These are phyloP conservation scores for Aspergillus fumigatiaffinis DNA, from an alignment of 2,329 filamentous ascomycete genomes.

Conservation along the genomic window DNA sequence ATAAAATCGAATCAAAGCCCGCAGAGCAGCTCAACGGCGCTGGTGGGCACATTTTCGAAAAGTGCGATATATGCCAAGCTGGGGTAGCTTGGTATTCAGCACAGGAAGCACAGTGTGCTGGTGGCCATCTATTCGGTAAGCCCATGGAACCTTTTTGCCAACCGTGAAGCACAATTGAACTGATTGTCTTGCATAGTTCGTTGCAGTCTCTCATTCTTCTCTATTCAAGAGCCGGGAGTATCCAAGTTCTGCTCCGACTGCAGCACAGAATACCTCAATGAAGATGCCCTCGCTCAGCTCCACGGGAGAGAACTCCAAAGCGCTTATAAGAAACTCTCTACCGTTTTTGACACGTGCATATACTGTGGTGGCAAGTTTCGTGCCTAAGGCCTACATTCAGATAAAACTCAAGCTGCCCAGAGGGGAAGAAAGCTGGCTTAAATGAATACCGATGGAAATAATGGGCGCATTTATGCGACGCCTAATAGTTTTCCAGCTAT, in stretches of 20 bases:
- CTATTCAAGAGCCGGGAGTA: slow-evolving; percentile 52
- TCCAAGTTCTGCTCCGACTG: slow-evolving; percentile 55
- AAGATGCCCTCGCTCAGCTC: slow-evolving; percentile 31
- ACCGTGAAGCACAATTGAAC: background rate
- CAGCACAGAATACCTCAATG: slow-evolving; percentile 45
- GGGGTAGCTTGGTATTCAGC: slow-evolving; percentile 47
- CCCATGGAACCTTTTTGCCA: slow-evolving; percentile 6
- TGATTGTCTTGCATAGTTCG: slow-evolving; percentile 37
- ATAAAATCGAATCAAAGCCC: slow-evolving; percentile 22
- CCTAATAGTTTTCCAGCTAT: slow-evolving; percentile 72
- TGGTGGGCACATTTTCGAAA: slow-evolving; percentile 37
- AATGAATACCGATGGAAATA: background rate
- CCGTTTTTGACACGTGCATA: slow-evolving; percentile 34
- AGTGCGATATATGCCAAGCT: slow-evolving; percentile 51
- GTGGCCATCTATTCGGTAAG: slow-evolving; percentile 51
- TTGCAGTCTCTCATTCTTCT: slow-evolving; percentile 52
- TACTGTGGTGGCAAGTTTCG: slow-evolving; percentile 36
- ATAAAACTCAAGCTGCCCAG: background rate
- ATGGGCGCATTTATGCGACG: slow-evolving; percentile 21
- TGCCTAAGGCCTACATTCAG: slow-evolving; percentile 4
- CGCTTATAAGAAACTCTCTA: slow-evolving; percentile 22
- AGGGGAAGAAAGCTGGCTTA: background rate
- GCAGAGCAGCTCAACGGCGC: slow-evolving; percentile 17
- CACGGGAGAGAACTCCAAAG: slow-evolving; percentile 15
- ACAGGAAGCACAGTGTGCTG: slow-evolving; percentile 45